These are phyloP conservation scores for Pichia gijzeniarum DNA, from an alignment of 805 yeast species.

Conservation along the genomic window DNA sequence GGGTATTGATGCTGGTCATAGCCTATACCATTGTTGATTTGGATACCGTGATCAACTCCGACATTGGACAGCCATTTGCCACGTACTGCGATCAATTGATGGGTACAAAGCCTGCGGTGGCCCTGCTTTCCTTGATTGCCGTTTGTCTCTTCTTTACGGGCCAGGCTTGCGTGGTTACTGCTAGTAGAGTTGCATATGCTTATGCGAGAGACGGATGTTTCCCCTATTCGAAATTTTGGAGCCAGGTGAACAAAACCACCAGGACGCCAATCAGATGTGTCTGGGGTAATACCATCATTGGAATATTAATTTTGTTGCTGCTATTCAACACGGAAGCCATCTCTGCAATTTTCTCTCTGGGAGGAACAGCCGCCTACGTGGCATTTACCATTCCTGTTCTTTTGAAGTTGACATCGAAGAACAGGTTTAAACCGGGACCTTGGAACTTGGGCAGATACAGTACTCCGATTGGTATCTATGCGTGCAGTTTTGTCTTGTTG, in stretches of 20 bases:
- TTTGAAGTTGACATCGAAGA: slow-evolving; percentile 37
- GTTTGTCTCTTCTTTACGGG: slow-evolving; percentile 42
- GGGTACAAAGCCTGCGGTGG: slow-evolving; percentile 35
- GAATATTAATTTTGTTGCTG: slow-evolving; percentile 35
- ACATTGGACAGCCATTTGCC: slow-evolving; percentile 55
- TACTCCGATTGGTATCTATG: slow-evolving; percentile 32
- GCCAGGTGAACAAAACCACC: slow-evolving; percentile 34
- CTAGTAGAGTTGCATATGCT: slow-evolving; percentile 57
- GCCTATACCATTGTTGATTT: slow-evolving; percentile 52
- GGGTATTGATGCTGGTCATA: slow-evolving; percentile 49
- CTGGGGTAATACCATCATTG: slow-evolving; percentile 40
- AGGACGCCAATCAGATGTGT: slow-evolving; percentile 39
- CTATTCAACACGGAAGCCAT: slow-evolving; percentile 40
- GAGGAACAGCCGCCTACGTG: slow-evolving; percentile 42
- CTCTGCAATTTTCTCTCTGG: slow-evolving; percentile 45
- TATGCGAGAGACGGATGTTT: slow-evolving; percentile 51
- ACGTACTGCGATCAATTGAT: slow-evolving; percentile 45
- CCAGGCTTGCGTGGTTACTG: slow-evolving; percentile 52
- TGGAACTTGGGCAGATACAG: slow-evolving; percentile 38
- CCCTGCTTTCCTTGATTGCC: slow-evolving; percentile 37
- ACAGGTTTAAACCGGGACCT: slow-evolving; percentile 39
- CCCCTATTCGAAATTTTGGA: slow-evolving; percentile 38
- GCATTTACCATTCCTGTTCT: slow-evolving; percentile 41
- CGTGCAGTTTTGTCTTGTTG: slow-evolving; percentile 38
- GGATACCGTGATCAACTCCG: slow-evolving; percentile 38